Evolutionary conservation across 1,139 yeast genomes (phyloP).

Genomic region (Yamadazyma sp.): DNA sequence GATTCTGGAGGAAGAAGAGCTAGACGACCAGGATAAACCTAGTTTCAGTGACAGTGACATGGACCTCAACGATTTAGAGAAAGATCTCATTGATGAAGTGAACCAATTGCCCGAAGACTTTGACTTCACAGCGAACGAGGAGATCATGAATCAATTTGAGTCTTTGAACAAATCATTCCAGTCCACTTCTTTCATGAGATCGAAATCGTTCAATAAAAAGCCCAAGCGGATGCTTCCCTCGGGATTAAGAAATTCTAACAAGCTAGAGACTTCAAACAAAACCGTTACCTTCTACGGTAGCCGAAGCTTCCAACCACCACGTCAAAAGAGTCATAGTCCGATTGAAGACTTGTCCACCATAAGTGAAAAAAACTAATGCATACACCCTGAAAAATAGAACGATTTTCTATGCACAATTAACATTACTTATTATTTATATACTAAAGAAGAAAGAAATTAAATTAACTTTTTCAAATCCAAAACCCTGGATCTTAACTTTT

Average conservation of each 20-base stretch:
- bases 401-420: neutral
- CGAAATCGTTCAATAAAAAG: conserved; percentile 39
- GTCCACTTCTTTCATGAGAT: conserved; percentile 21
- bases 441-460: neutral
- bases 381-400: neutral
- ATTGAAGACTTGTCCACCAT: conserved; percentile 13
- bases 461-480: neutral
- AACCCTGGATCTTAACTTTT: conserved; percentile 10
- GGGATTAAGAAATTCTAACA: conserved; percentile 26
- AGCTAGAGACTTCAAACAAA: conserved; percentile 49
- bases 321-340: conserved; percentile 5
- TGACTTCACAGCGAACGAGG: conserved; percentile 42
- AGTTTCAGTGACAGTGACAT: conserved; percentile 11
- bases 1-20: conserved; percentile 2
- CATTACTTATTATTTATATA: neutral
- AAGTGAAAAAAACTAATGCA: conserved; percentile 9
- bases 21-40: neutral
- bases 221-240: conserved; percentile 29
- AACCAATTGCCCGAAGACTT: conserved; percentile 61
- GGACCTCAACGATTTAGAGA: conserved; percentile 26
- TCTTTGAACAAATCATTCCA: conserved; percentile 13
- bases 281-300: conserved; percentile 54
- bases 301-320: conserved; percentile 1
- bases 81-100: conserved; percentile 51
- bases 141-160: conserved; percentile 13